These are phyloP conservation scores for Rhododendron vialii DNA, from an alignment of 148 eudicot genomes.

Conservation along the genomic window DNA sequence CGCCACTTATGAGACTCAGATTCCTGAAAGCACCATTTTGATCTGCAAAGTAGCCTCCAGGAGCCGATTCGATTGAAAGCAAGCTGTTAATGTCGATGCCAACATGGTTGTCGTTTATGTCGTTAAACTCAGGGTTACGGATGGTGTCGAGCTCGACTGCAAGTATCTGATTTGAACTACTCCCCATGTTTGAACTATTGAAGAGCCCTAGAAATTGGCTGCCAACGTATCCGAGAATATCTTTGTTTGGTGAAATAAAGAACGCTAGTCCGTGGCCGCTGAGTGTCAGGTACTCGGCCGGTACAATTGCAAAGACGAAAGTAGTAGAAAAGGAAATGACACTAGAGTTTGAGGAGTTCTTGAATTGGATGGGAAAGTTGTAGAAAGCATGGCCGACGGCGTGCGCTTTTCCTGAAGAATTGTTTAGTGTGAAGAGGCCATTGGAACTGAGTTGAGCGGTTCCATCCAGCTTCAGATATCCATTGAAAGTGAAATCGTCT, in stretches of 20 bases:
- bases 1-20: neutral
- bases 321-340: neutral
- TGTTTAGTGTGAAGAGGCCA: neutral
- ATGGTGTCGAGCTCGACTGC: neutral
- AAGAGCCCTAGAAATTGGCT: neutral
- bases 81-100: neutral
- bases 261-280: neutral
- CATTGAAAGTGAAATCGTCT: neutral
- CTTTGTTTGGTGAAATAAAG: neutral
- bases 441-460: neutral
- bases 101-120: neutral
- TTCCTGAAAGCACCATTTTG: neutral
- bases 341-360: neutral
- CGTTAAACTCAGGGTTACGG: fast-evolving
- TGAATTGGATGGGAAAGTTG: neutral
- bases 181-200: neutral
- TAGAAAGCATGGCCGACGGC: neutral
- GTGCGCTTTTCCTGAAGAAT: too few relatives aligned
- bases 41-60: neutral
- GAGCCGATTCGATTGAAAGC: neutral
- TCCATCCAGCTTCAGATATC: neutral
- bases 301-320: neutral
- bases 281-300: neutral
- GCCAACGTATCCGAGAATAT: neutral
- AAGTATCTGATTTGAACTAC: neutral